Evolutionary conservation across 495 filamentous ascomycete genomes (phyloP).

Genomic region (Aspergillus haitiensis): DNA sequence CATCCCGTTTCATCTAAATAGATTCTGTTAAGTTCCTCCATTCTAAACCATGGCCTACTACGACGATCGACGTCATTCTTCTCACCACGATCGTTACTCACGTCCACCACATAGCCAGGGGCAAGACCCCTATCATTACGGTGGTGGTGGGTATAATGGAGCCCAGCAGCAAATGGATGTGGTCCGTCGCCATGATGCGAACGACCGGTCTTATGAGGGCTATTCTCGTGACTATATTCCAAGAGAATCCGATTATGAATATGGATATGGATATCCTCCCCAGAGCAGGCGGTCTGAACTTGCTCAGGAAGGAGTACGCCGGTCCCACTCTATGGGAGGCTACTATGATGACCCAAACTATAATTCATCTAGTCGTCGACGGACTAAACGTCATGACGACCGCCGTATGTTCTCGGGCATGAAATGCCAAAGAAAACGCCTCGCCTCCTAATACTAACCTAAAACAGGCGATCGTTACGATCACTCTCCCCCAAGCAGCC

Average conservation of each 20-base stretch:
- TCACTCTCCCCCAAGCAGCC: conserved; percentile 42
- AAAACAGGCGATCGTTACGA: conserved; percentile 41
- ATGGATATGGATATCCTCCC: conserved; percentile 49
- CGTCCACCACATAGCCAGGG: conserved; percentile 35
- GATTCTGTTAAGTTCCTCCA: background rate
- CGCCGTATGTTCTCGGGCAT: conserved; percentile 33
- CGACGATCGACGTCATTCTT: conserved; percentile 36
- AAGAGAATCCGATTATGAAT: conserved; percentile 45
- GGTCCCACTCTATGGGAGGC: conserved; percentile 48
- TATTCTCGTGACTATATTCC: conserved; percentile 67
- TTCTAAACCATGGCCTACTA: conserved; percentile 42
- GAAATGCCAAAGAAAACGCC: background rate
- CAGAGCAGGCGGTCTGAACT: conserved; percentile 27
- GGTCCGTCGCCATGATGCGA: conserved; percentile 51
- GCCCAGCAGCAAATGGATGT: conserved; percentile 40
- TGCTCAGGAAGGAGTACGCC: conserved; percentile 33
- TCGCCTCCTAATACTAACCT: conserved; percentile 7
- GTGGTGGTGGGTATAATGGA: conserved; percentile 19
- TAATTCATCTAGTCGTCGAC: conserved; percentile 54
- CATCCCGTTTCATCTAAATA: conserved; percentile 9
- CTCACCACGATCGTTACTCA: conserved; percentile 34
- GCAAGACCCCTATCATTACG: conserved; percentile 34
- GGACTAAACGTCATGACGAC: conserved; percentile 56
- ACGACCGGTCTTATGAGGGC: conserved; percentile 67
- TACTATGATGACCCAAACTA: conserved; percentile 54